Conservation (phyloP, 257 asterid species). For the Datura wrightii region DNA sequence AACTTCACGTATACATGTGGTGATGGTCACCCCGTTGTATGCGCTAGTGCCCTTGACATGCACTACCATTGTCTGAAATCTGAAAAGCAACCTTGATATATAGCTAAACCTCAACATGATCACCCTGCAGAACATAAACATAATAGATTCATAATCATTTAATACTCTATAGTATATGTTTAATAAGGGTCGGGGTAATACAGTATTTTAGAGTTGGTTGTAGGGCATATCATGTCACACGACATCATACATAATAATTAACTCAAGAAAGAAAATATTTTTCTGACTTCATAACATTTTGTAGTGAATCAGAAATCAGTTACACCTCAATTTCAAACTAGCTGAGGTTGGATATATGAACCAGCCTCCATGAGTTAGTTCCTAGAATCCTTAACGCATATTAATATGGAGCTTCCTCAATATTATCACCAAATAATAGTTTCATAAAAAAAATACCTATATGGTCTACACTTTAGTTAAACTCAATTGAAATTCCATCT, state of each 20-base stretch:
- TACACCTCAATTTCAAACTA: background rate
- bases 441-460: background rate
- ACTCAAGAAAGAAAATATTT: background rate
- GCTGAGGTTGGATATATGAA: background rate
- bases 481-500: too few species aligned
- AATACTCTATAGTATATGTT: background rate
- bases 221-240: background rate
- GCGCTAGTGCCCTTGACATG: background rate
- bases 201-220: background rate
- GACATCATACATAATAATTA: background rate
- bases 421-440: background rate
- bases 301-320: background rate
- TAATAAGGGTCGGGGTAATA: too few species aligned
- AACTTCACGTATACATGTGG: background rate
- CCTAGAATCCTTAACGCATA: background rate
- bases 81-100: background rate
- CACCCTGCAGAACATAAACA: background rate
- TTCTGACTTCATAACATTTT: background rate
- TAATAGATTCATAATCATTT: background rate
- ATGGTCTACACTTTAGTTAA: too few species aligned
- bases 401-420: background rate
- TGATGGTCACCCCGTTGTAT: background rate
- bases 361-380: background rate
- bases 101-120: constrained; percentile 12
- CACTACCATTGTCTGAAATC: background rate